Evolutionary conservation across 1,284 basidiomycete genomes (phyloP).

Genomic region (Garcileccinum viscosum): DNA sequence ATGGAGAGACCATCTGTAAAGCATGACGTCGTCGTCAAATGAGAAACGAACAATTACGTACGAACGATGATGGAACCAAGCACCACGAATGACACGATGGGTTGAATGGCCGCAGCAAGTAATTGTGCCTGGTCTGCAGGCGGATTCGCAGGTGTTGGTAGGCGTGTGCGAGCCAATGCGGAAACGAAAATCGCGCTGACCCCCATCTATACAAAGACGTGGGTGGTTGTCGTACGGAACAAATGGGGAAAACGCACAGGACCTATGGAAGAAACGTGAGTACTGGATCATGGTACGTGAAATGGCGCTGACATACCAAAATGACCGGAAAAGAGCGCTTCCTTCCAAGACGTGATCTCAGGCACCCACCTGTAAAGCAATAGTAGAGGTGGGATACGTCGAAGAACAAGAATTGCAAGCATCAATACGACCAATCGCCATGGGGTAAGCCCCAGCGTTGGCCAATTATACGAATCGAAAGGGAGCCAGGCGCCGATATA

Average conservation of each 20-base stretch:
- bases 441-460: conserved; percentile 69
- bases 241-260: conserved; percentile 50
- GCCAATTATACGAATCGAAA: conserved; percentile 70
- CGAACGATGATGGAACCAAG: conserved; percentile 83
- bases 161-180: conserved; percentile 71
- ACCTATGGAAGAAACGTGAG: conserved; percentile 43
- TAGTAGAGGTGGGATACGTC: conserved; percentile 80
- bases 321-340: conserved; percentile 86
- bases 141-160: conserved; percentile 64
- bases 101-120: conserved; percentile 73
- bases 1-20: conserved; percentile 83
- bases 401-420: conserved; percentile 69
- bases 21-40: background rate
- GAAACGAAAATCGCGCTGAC: conserved; percentile 88
- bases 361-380: conserved; percentile 83
- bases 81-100: conserved; percentile 86
- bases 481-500: conserved; percentile 92
- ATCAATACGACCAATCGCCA: conserved; percentile 78
- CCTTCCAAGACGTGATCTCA: conserved; percentile 80
- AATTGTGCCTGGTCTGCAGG: conserved; percentile 73
- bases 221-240: conserved; percentile 5
- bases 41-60: conserved; percentile 44
- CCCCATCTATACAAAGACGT: conserved; percentile 60
- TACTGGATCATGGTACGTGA: background rate
- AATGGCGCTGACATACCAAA: conserved; percentile 60